Evolutionary conservation across 2,329 filamentous ascomycete genomes (phyloP), one percentile per base, ranked within the genome.

Genomic region (Triangularia setosa): DNA sequence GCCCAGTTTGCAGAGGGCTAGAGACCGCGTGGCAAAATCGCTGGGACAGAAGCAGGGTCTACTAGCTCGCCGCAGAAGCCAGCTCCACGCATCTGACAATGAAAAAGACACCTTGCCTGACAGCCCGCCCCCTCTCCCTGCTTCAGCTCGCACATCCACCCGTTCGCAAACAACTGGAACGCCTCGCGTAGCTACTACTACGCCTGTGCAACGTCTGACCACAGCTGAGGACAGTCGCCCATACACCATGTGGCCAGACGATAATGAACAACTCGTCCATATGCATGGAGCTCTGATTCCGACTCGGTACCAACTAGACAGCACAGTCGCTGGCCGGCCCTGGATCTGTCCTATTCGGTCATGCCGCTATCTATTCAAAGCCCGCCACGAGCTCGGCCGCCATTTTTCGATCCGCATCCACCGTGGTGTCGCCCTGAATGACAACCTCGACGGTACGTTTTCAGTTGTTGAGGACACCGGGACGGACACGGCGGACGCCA

Each of bases 291-390:
- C 58, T 7, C 18, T 70, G n/a, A n/a, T 71, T 18, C 69, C 69
- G 6, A 64, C 65, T 2, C 55, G 59, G 1, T 71, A 70, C 54
- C 56, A 58, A 24, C 53, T 57, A 0, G 64, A 69, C 44, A 52
- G 54, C 12, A 61, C 61, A 1, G n/a, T 67, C 1, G 12, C 62
- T 2, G 63, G 35, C 6, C 66, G 68, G 2, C 67, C 65, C 2
- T 70, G 64, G 67, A 69, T 70, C 8, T 70, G 69, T 23, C 67
- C 69, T 1, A 54, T 70, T 5, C 64, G 68, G 14, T 62, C 61
- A n/a, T 70, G 69, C 25, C 69, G 68, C 12, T 58, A 62, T 2
- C 30, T 69, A 8, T 64, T 62, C 44, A 56, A 24, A 14, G 14
- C 7, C 1, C 18, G 23, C 3, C 11, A 28, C 7, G 33, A 62